phyloP scores from a whole-genome alignment of 1,284 basidiomycete species.

The Heterobasidion parviporum region DNA sequence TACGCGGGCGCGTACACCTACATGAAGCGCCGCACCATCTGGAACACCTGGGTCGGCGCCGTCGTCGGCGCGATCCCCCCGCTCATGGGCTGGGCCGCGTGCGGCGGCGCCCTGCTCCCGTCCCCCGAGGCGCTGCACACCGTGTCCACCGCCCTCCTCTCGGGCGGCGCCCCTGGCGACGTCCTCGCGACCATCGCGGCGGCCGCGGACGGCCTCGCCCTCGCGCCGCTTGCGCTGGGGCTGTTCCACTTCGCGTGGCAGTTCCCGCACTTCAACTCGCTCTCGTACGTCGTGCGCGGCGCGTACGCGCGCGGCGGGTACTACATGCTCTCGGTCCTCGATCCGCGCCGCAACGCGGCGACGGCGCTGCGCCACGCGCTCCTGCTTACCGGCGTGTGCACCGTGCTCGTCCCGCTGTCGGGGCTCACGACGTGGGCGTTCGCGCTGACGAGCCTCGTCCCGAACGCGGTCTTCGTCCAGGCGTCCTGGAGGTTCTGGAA shows the following conservation, averaged over 20 bases:
- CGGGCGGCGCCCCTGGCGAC: conserved; percentile 31
- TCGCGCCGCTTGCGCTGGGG: conserved; percentile 72
- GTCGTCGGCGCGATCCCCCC: conserved; percentile 92
- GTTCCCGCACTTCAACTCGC: conserved; percentile 96
- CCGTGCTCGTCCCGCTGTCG: conserved; percentile 75
- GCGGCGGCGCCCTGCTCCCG: conserved; percentile 75
- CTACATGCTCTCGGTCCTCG: conserved; percentile 83
- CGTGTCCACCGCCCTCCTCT: conserved; percentile 47
- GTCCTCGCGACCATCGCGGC: conserved; percentile 49
- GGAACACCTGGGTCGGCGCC: conserved; percentile 94
- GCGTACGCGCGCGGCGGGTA: conserved; percentile 95
- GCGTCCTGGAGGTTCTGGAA: conserved; percentile 77
- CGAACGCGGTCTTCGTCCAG: conserved; percentile 68
- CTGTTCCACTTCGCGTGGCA: conserved; percentile 93
- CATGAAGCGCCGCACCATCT: conserved; percentile 83
- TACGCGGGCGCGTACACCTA: conserved; percentile 94
- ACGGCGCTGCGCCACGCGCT: conserved; percentile 83
- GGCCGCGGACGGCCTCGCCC: conserved; percentile 27
- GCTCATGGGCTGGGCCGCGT: conserved; percentile 97
- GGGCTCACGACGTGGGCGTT: conserved; percentile 88
- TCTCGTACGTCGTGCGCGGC: conserved; percentile 82
- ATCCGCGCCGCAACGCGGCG: conserved; percentile 76
- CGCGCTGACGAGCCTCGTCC: conserved; percentile 68
- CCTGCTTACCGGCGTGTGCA: conserved; percentile 75
- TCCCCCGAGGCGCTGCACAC: conserved; percentile 47